phyloP scores from a whole-genome alignment of 768 basidiomycete genomes.

The Mycena maculata region DNA sequence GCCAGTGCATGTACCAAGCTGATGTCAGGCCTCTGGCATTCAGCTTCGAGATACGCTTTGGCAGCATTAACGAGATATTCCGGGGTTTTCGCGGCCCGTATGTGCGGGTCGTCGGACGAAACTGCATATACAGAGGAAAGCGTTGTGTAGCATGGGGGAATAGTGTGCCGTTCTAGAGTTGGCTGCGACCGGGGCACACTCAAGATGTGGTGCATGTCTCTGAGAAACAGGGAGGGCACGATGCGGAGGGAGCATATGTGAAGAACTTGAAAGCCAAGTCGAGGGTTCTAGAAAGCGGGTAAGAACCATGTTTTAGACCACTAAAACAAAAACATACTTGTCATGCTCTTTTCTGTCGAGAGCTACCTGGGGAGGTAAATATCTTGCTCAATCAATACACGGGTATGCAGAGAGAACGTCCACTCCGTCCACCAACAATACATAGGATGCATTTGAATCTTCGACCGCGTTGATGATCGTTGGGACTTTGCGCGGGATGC shows the following conservation, averaged over 20 bases:
- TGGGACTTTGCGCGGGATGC: background rate
- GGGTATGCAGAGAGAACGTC: conserved; percentile 9
- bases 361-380: conserved; percentile 19
- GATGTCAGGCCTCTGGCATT: conserved; percentile 35
- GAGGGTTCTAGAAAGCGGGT: conserved; percentile 43
- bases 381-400: conserved; percentile 31
- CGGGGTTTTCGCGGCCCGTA: conserved; percentile 26
- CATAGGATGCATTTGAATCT: conserved; percentile 17
- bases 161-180: conserved; percentile 53
- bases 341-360: conserved; percentile 34
- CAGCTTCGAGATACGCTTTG: conserved; percentile 28
- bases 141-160: conserved; percentile 60
- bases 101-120: conserved; percentile 33
- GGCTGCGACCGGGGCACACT: conserved; percentile 37
- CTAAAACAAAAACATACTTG: conserved; percentile 23
- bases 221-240: conserved; percentile 53
- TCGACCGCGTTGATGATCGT: background rate
- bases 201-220: conserved; percentile 55
- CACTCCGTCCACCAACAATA: conserved; percentile 27
- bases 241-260: conserved; percentile 53
- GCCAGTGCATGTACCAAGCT: conserved; percentile 36
- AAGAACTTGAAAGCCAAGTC: conserved; percentile 54
- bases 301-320: background rate
- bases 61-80: conserved; percentile 32
- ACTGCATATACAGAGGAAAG: conserved; percentile 9